Evolutionary conservation across 2,329 filamentous ascomycete species (phyloP).

Genomic region (Xylariaceae sp.): DNA sequence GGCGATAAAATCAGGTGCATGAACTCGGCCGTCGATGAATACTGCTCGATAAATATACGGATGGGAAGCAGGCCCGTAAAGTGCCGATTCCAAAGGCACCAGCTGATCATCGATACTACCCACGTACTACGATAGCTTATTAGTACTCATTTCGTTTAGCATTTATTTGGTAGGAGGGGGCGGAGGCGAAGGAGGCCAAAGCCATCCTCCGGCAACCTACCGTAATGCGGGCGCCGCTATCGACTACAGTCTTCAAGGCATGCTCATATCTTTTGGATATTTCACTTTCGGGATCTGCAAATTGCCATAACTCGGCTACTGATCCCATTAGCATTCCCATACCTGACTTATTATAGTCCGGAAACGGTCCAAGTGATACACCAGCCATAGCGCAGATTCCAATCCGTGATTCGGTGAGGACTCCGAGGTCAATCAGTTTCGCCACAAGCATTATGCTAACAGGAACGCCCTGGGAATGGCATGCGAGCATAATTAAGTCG

Average conservation of each 20-base stretch:
- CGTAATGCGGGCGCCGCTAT: constrained; percentile 74
- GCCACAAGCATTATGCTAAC: constrained; percentile 89
- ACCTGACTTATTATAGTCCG: constrained; percentile 84
- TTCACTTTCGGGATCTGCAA: constrained; percentile 72
- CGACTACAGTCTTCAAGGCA: constrained; percentile 66
- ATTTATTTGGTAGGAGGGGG: not conserved
- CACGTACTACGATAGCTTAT: constrained; percentile 49
- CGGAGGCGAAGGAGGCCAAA: not conserved
- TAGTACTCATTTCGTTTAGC: not conserved
- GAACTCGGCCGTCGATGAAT: constrained; percentile 87
- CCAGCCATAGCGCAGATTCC: constrained; percentile 88
- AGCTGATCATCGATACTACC: constrained; percentile 97
- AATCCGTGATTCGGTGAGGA: constrained; percentile 69
- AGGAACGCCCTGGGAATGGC: constrained; percentile 92
- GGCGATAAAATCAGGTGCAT: constrained; percentile 89
- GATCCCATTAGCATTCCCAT: constrained; percentile 82
- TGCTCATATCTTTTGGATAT: constrained; percentile 78
- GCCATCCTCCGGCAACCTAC: constrained; percentile 16
- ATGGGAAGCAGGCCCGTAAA: constrained; percentile 79
- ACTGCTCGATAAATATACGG: constrained; percentile 94
- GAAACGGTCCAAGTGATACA: constrained; percentile 87
- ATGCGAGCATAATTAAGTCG: constrained; percentile 87
- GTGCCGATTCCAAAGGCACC: constrained; percentile 87
- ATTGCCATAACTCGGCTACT: constrained; percentile 92
- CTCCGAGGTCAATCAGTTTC: constrained; percentile 85